Conservation (phyloP, 1,284 basidiomycete species). For the Albatrellus sp. region DNA sequence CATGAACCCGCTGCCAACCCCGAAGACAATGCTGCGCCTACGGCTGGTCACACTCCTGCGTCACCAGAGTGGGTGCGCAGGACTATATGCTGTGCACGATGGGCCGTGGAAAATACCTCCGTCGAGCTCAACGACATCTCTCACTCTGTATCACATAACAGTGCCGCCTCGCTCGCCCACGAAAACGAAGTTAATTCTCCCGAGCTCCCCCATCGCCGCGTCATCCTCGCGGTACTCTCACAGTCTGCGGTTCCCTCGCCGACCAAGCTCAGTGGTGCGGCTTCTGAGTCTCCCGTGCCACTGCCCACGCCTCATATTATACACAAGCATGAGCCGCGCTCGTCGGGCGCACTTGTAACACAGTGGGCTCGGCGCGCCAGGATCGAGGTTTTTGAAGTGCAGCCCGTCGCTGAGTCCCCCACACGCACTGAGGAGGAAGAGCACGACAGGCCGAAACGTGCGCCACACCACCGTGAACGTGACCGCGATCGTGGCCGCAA, state of each 20-base stretch:
- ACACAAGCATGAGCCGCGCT: slow-evolving; percentile 53
- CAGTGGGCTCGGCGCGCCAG: slow-evolving; percentile 57
- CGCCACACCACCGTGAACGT: slow-evolving; percentile 3
- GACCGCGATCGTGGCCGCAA: slow-evolving; percentile 15
- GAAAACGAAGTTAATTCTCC: neutral
- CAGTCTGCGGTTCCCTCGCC: slow-evolving; percentile 15
- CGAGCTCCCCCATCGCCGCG: slow-evolving; percentile 14
- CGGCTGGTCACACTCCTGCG: slow-evolving; percentile 15
- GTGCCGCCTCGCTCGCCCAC: neutral
- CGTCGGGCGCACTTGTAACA: slow-evolving; percentile 44
- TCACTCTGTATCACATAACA: too few species aligned
- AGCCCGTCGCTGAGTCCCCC: slow-evolving; percentile 19
- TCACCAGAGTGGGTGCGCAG: slow-evolving; percentile 74
- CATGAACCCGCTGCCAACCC: slow-evolving; percentile 16
- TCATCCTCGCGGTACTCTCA: slow-evolving; percentile 46
- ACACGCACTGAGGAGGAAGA: slow-evolving; percentile 19
- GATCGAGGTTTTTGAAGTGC: slow-evolving; percentile 41
- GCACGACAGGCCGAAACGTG: slow-evolving; percentile 16
- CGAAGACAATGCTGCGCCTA: slow-evolving; percentile 6
- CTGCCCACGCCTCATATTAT: slow-evolving; percentile 45
- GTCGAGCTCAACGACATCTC: slow-evolving; percentile 7
- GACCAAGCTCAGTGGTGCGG: slow-evolving; percentile 19
- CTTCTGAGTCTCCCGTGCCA: slow-evolving; percentile 42
- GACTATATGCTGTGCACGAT: slow-evolving; percentile 67
- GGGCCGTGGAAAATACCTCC: slow-evolving; percentile 40